Evolutionary conservation across 805 yeast species (phyloP).

Genomic region (Henningerozyma blattae): DNA sequence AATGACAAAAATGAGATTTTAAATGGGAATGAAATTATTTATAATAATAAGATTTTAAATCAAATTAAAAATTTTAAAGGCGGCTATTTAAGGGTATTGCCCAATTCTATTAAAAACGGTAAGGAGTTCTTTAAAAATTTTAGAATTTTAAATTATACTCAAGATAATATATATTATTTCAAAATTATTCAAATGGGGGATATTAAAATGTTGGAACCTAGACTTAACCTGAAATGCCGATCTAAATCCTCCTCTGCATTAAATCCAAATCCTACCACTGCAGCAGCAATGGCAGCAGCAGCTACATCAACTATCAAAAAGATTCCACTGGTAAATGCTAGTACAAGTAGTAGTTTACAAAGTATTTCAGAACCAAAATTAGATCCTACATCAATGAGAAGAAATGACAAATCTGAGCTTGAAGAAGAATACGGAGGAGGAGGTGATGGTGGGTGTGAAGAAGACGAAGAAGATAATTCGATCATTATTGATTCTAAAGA

Average conservation of each 20-base stretch:
- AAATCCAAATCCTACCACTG: no score
- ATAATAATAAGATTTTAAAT: conserved; percentile 12
- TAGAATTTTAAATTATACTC: conserved; percentile 12
- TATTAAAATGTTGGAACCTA: conserved; percentile 29
- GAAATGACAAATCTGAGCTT: no score
- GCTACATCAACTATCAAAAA: no score
- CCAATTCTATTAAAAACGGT: conserved; percentile 9
- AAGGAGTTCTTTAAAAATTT: conserved; percentile 12
- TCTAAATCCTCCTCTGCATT: conserved; percentile 38
- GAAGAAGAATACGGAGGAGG: no score
- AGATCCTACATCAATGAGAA: conserved; percentile 19
- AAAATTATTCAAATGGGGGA: conserved; percentile 24
- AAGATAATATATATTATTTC: conserved; percentile 8
- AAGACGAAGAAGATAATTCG: no score
- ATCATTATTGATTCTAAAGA: no score
- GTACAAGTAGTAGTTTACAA: no score
- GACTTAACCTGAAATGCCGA: conserved; percentile 37
- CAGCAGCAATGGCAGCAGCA: no score
- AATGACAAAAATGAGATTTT: conserved; percentile 1
- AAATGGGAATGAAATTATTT: not conserved
- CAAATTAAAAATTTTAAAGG: conserved; percentile 21
- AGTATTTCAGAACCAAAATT: conserved; percentile 30
- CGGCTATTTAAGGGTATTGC: conserved; percentile 21
- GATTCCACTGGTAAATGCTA: no score
- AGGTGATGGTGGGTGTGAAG: no score